Evolutionary conservation across 2,329 filamentous ascomycete species (phyloP), one percentile per base, ranked within the genome.

Genomic region (Epichloe elymi): DNA sequence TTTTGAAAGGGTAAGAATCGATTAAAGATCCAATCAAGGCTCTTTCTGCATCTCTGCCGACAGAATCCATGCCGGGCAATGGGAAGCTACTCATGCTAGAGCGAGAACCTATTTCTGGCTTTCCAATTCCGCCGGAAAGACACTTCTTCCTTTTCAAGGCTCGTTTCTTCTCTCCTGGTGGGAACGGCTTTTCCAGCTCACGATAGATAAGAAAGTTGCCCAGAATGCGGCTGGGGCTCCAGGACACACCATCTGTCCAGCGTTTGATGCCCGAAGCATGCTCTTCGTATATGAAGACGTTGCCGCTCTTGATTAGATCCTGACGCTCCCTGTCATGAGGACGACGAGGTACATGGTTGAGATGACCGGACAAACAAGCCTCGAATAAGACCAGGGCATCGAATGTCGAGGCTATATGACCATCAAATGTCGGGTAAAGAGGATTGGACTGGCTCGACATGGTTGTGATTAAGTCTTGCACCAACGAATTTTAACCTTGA

Each of bases 241-340:
- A 96, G 6, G 85, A 83, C 11, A 91, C 80, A 14, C 90, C 89
- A 59, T 96, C 90, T 0, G 89, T 95, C 90, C 90, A 96, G 51
- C 90, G 78, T 70, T 94, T 94, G 69, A 95, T 95, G 5, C 88
- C 88, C 0, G 89, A 94, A 0, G 87, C 83, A 54, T 88, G 84
- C 65, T 95, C 88, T 61, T 95, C 88, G 65, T 95, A 96, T 57
- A 95, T 87, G 67, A 95, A 93, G 45, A 95, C 79, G 57, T 85
- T 85, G 37, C 90, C 90, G 58, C 88, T 94, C 57, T 79, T 79
- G 62, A 95, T 93, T 48, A 95, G 78, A 19, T 80, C 75, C 23
- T 75, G 73, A 48, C 89, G 78, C 67, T 95, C 90, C 48, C 88
- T 78, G 60, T 95, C 90, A 64, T 95, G 88, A 1, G 90, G 90